Conservation (phyloP, 371 early-diverging fungal species). For the Mortierella sp. region DNA sequence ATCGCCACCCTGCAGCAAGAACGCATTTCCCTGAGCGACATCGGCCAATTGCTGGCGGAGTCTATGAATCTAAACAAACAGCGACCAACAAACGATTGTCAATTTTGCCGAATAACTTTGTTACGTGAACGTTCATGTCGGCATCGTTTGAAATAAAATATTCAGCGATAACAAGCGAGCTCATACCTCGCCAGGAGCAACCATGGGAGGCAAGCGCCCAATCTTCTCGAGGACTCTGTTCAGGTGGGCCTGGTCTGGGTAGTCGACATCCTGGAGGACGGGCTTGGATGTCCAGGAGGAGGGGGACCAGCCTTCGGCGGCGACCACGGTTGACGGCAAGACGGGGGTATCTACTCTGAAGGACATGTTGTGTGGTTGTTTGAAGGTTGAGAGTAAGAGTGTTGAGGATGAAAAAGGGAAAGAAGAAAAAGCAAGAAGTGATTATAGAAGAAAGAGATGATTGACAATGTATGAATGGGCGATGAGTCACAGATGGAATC, state of each 20-base stretch:
- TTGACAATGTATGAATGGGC: slow-evolving; percentile 1
- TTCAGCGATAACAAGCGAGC: too few species aligned
- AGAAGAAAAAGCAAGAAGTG: slow-evolving; percentile 8
- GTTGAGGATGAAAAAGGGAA: background rate
- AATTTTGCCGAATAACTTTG: slow-evolving; percentile 2
- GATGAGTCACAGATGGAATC: slow-evolving; percentile 9
- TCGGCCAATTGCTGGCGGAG: slow-evolving; percentile 87
- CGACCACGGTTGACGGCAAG: slow-evolving; percentile 26
- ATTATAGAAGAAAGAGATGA: background rate
- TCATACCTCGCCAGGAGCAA: slow-evolving; percentile 86
- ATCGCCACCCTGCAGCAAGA: slow-evolving; percentile 97
- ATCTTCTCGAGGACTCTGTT: slow-evolving; percentile 81
- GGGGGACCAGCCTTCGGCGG: slow-evolving; percentile 78
- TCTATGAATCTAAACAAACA: slow-evolving; percentile 75
- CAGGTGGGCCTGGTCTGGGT: slow-evolving; percentile 83
- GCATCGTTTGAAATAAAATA: too few species aligned
- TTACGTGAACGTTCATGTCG: background rate
- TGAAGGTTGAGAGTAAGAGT: background rate
- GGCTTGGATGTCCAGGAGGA: slow-evolving; percentile 88
- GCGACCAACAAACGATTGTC: background rate
- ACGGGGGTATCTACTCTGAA: slow-evolving; percentile 31
- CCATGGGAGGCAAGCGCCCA: slow-evolving; percentile 88
- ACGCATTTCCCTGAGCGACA: slow-evolving; percentile 93
- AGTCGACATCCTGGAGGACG: slow-evolving; percentile 91
- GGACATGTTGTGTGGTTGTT: slow-evolving; percentile 7